Evolutionary conservation across 108 stramenopile species (phyloP).

Genomic region (Nannochloropsis salina): DNA sequence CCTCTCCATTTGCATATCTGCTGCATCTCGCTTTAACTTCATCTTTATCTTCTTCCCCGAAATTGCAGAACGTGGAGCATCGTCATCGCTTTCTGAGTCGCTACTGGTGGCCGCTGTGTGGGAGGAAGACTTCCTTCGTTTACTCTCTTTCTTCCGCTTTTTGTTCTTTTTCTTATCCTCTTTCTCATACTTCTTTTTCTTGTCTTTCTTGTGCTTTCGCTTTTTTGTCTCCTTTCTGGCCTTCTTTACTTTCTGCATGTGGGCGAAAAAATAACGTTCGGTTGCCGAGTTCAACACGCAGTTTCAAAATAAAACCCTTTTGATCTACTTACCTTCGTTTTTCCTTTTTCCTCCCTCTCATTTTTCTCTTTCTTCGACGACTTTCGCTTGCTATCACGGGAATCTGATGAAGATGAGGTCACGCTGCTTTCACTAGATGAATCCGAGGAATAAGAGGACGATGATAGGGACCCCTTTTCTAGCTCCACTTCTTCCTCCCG

Average conservation of each 20-base stretch:
- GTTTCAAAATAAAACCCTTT: too few species aligned
- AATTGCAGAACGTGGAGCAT: not conserved
- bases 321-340: not conserved
- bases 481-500: not conserved
- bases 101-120: not conserved
- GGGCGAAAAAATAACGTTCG: not conserved
- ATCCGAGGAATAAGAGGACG: not conserved
- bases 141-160: not conserved
- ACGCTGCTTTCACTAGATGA: not conserved
- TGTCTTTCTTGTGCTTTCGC: not conserved
- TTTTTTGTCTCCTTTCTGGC: not conserved
- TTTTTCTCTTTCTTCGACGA: not conserved
- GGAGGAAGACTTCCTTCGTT: not conserved
- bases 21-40: not conserved
- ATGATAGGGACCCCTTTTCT: not conserved
- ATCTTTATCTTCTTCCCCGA: not conserved
- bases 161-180: not conserved
- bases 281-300: too few species aligned
- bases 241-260: not conserved
- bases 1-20: not conserved
- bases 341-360: not conserved
- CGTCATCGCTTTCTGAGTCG: slow-evolving; percentile 3
- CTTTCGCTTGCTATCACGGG: not conserved
- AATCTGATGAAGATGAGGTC: not conserved
- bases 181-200: not conserved